These are phyloP conservation scores for Barbatosphaeria neglecta DNA, from an alignment of 495 filamentous ascomycete species.

Conservation along the genomic window DNA sequence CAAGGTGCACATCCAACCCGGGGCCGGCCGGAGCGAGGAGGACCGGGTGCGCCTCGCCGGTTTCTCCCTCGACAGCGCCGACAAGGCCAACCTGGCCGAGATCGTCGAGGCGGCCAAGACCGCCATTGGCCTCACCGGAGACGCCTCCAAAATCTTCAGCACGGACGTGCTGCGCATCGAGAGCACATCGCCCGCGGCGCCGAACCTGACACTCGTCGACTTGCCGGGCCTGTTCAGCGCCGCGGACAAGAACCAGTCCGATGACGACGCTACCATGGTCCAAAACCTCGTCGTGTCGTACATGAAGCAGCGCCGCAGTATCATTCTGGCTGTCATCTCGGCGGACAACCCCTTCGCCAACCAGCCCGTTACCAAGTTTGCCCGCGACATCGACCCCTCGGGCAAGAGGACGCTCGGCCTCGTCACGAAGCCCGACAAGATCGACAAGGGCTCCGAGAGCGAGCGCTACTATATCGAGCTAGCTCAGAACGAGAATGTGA, in stretches of 20 bases:
- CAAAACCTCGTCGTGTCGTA: slow-evolving; percentile 33
- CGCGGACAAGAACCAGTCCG: slow-evolving; percentile 29
- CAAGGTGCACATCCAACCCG: slow-evolving; percentile 26
- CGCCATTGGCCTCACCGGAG: slow-evolving; percentile 20
- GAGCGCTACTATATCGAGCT: slow-evolving; percentile 27
- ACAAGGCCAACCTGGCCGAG: slow-evolving; percentile 18
- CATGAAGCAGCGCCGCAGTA: slow-evolving; percentile 33
- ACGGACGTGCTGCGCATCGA: slow-evolving; percentile 39
- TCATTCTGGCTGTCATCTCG: slow-evolving; percentile 41
- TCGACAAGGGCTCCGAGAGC: slow-evolving; percentile 25
- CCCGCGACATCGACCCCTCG: slow-evolving; percentile 24
- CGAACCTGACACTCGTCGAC: slow-evolving; percentile 45
- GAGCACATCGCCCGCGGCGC: slow-evolving; percentile 34
- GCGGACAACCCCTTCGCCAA: slow-evolving; percentile 39
- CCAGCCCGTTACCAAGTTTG: slow-evolving; percentile 34
- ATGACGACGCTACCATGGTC: slow-evolving; percentile 28
- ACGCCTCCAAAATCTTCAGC: slow-evolving; percentile 20
- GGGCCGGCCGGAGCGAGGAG: slow-evolving; percentile 12
- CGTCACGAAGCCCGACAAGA: slow-evolving; percentile 41
- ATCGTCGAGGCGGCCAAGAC: slow-evolving; percentile 35
- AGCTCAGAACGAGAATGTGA: slow-evolving; percentile 33
- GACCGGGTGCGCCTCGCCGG: slow-evolving; percentile 16
- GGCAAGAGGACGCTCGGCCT: slow-evolving; percentile 35
- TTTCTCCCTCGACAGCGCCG: slow-evolving; percentile 23
- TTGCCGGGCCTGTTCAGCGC: slow-evolving; percentile 41